Base-by-base conservation (phyloP, 148 eudicot species). In the Chenopodium formosanum region DNA sequence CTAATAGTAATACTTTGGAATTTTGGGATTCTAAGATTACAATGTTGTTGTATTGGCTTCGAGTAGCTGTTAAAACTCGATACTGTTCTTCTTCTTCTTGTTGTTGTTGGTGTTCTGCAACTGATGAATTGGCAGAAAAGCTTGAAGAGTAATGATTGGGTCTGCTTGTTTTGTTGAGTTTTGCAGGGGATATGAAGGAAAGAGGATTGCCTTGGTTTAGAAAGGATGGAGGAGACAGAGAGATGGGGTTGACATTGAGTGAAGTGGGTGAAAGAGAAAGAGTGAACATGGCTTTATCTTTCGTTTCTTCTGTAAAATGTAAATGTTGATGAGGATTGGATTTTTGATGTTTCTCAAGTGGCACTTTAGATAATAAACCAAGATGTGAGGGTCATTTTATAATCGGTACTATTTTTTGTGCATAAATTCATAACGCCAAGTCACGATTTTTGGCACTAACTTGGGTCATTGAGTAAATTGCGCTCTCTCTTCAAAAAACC, bases 1-100 rank as follows among this genome's bases (percentile, higher is more conserved):
- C 98, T 22, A 95, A 90, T 32, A 95, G 91, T 25, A 95, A 88
- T 71, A 90, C 77, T 78, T 90, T 86, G 16, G 90, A 85, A 7
- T 76, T 82, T 11, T 87, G 74, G 1, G 97, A 87, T 47, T 95
- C 91, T 31, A 95, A 62, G 66, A 95, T 93, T 9, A 91, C 83
- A 29, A 95, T 92, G 58, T 89, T 85, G 77, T 95, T 95, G 85
- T 89, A 90, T 25, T 62, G 56, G 74, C 82, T 95, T 78, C 78
- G 80, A 32, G 88, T 52, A 8, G 91, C 88, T 9, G 91, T 78
- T 85, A 94, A 53, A 14, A 92, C 88, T 50, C 74, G 86, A 82
- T 77, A 90, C 8, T 89, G 86, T 63, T 87, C 90, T 64, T 83
- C 81, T 6, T 70, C 83, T 12, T 85, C 66, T 63, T 75, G 60